Conservation (phyloP, 2,329 filamentous ascomycete genomes). For the Celoporthe dispersa region DNA sequence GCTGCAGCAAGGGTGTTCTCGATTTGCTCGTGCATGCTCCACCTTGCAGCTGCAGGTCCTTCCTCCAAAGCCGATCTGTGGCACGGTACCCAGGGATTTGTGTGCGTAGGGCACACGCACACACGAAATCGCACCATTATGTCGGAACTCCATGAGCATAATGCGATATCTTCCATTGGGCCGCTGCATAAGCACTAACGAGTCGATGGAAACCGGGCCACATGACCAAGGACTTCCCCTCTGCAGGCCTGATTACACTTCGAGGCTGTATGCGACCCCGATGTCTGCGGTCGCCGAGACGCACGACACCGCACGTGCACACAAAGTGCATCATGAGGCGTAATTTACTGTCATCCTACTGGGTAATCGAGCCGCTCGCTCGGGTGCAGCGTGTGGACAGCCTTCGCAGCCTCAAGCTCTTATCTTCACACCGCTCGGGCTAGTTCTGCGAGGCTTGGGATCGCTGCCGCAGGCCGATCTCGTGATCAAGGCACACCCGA, state of each 20-base stretch:
- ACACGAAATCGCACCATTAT: not conserved
- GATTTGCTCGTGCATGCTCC: conserved; percentile 8
- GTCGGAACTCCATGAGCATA: not conserved
- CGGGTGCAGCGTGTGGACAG: not conserved
- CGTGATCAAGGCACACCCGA: not conserved
- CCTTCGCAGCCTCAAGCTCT: not conserved
- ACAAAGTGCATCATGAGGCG: conserved; percentile 6
- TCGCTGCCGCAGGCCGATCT: not conserved
- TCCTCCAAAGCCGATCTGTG: not conserved
- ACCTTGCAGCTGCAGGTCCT: conserved; percentile 4
- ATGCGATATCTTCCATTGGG: not conserved
- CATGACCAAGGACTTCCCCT: not conserved
- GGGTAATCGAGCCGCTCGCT: not conserved
- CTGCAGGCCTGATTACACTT: not conserved
- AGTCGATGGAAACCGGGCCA: not conserved
- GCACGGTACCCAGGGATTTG: not conserved
- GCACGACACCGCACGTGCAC: not conserved
- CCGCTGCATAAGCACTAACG: conserved; percentile 7
- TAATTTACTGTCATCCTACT: not conserved
- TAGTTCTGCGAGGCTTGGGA: not conserved
- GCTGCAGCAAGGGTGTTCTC: conserved; percentile 15
- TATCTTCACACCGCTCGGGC: not conserved
- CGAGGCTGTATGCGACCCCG: not conserved
- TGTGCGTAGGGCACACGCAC: not conserved
- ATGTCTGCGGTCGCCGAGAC: not conserved